Base-by-base conservation (phyloP, 176 grass and related monocot species). In the Zizania latifolia region DNA sequence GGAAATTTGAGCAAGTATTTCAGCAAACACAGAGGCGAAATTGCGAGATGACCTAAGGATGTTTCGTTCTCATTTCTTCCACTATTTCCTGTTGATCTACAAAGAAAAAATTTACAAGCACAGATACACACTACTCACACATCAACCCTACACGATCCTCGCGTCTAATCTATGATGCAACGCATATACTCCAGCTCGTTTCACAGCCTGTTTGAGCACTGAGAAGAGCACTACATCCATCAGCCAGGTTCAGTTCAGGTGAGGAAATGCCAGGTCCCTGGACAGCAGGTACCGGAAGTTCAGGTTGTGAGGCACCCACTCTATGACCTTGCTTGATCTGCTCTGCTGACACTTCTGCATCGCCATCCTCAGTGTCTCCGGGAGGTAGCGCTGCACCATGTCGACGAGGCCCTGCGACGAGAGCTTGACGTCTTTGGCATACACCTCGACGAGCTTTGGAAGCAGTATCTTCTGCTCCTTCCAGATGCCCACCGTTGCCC, bases 391-490 rank as follows among this genome's bases (percentile, higher is more conserved):
- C 81, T 87, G 90, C 12, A 97, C 88, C 90, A 91, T 87, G 78
- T 97, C 94, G 6, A 97, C 81, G 46, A 93, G 82, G 65, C 77
- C 86, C 67, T 91, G 90, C 64, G 83, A 80, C 12, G 83, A 85
- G 28, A 97, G 68, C 75, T 85, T 97, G 54, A 89, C 83, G 72
- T 97, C 94, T 57, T 97, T 97, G 1, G 86, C 86, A 41, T 97
- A 97, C 17, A 78, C 89, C 45, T 91, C 90, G 5, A 97, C 77
- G 5, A 91, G 24, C 75, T 91, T 97, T 3, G 94, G 90, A 43
- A 97, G 79, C 46, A 97, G 81, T 36, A 97, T 69, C 81, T 97
- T 97, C 77, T 97, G 88, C 48, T 91, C 90, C 73, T 78, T 93
- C 90, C 88, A 97, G 48, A 97, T 88, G 21, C 94, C 85, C 8